Evolutionary conservation across 2,329 filamentous ascomycete genomes (phyloP).

Genomic region (Talaromyces verruculosus): DNA sequence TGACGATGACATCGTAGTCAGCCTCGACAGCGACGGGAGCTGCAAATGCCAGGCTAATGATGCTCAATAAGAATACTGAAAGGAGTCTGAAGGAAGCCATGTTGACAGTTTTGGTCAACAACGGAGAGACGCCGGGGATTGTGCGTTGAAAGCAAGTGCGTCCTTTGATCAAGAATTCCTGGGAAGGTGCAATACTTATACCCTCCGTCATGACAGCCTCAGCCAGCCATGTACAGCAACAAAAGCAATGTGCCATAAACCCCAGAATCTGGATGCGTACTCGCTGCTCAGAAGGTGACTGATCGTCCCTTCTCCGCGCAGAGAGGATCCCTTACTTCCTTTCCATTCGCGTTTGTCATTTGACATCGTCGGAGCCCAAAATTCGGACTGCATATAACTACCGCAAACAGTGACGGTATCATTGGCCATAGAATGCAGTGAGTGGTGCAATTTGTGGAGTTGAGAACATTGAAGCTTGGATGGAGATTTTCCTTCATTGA

Average conservation of each 20-base stretch:
- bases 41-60: not conserved
- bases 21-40: conserved; percentile 23
- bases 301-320: not conserved
- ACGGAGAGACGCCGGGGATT: not conserved
- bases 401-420: not conserved
- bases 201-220: not conserved
- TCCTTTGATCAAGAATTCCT: not conserved
- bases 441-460: not conserved
- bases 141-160: not conserved
- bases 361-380: not conserved
- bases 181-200: conserved; percentile 2
- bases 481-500: not conserved
- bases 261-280: not conserved
- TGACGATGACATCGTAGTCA: conserved; percentile 57
- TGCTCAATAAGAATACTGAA: conserved; percentile 2
- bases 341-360: not conserved
- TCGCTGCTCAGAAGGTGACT: not conserved
- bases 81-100: conserved; percentile 9
- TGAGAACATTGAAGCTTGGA: not conserved
- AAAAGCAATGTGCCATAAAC: not conserved
- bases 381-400: not conserved
- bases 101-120: not conserved
- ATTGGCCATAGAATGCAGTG: not conserved
- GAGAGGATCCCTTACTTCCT: not conserved
- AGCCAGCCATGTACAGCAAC: not conserved